Conservation (phyloP, 164 flowering plant genomes). For the Aristolochia contorta region DNA sequence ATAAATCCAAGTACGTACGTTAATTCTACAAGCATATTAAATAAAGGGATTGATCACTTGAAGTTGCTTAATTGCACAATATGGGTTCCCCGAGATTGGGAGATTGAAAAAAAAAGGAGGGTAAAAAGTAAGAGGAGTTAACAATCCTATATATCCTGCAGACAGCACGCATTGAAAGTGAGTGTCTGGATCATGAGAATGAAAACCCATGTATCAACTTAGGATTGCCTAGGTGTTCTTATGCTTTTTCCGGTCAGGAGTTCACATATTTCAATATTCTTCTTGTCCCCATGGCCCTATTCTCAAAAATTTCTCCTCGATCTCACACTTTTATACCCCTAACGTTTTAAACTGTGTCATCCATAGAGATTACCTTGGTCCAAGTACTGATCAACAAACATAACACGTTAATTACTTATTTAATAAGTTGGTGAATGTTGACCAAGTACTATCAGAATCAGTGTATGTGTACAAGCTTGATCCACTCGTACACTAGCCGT, state of each 20-base stretch:
- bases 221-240: not conserved
- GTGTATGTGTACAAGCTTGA: no score
- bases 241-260: not conserved
- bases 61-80: no score
- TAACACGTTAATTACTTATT: no score
- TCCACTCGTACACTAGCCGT: no score
- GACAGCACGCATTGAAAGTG: not conserved
- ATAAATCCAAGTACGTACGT: no score
- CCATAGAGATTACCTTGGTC: not conserved
- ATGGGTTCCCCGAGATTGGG: no score
- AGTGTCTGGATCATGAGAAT: not conserved
- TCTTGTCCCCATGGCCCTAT: conserved; percentile 4
- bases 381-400: no score
- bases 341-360: not conserved
- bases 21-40: no score
- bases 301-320: conserved; percentile 8
- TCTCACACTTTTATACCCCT: not conserved
- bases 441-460: no score
- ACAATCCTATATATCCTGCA: not conserved
- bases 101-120: not conserved
- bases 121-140: not conserved
- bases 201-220: not conserved
- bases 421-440: no score
- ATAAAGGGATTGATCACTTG: no score
- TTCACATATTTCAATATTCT: not conserved